Conservation (phyloP, 768 basidiomycete genomes). For the Daedalea quercina region DNA sequence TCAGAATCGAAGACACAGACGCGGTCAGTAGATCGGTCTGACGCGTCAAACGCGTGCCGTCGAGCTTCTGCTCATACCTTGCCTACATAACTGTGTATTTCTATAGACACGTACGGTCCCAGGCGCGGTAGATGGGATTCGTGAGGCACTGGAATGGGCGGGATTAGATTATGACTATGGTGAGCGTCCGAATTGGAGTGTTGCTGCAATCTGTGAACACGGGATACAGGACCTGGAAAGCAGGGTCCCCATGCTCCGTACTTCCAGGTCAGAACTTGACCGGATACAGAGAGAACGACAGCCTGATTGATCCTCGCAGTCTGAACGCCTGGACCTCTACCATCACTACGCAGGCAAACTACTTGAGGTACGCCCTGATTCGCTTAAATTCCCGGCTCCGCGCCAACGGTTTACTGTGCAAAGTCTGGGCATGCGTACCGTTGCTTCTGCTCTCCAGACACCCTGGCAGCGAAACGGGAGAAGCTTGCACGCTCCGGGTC, state of each 20-base stretch:
- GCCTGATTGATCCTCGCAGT: conserved; percentile 38
- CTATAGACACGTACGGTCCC: conserved; percentile 71
- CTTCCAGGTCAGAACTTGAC: conserved; percentile 54
- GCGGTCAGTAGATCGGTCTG: conserved; percentile 42
- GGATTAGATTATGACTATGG: conserved; percentile 90
- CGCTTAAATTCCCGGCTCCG: not conserved
- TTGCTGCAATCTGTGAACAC: not conserved
- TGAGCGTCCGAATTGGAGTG: conserved; percentile 25
- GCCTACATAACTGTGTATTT: not conserved
- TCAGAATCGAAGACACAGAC: conserved; percentile 95
- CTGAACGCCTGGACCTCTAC: conserved; percentile 85
- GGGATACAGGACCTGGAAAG: conserved; percentile 60
- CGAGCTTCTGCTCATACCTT: not conserved
- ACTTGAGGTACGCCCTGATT: conserved; percentile 49
- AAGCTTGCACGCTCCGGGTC: conserved; percentile 68
- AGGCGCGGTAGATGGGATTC: conserved; percentile 78
- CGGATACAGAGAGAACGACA: too few species aligned
- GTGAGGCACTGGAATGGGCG: conserved; percentile 79
- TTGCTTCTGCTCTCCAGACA: conserved; percentile 84
- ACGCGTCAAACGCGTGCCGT: not conserved
- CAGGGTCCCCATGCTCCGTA: conserved; percentile 80
- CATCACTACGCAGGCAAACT: conserved; percentile 64
- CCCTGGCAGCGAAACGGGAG: conserved; percentile 61
- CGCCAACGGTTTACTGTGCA: not conserved
- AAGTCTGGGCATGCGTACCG: conserved; percentile 88